These are phyloP conservation scores for Claviceps maximensis DNA, from an alignment of 2,329 filamentous ascomycete species.

Conservation along the genomic window DNA sequence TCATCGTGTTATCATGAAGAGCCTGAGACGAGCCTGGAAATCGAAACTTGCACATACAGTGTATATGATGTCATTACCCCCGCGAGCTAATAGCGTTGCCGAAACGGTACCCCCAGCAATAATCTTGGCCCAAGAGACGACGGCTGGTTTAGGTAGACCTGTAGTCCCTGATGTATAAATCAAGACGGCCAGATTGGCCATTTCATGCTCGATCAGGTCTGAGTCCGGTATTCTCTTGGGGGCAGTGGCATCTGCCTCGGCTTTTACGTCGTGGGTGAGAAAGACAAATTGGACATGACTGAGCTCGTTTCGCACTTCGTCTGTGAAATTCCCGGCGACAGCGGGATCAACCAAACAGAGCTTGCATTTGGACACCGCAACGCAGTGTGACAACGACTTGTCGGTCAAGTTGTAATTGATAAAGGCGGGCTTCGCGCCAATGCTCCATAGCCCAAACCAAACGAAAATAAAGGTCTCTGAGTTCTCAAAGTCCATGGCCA, in stretches of 20 bases:
- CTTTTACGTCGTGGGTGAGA: conserved; percentile 44
- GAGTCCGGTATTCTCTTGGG: conserved; percentile 46
- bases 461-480: conserved; percentile 65
- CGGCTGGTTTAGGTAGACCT: conserved; percentile 67
- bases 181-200: conserved; percentile 51
- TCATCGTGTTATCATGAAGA: not conserved
- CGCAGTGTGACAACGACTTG: conserved; percentile 59
- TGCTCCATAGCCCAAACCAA: conserved; percentile 65
- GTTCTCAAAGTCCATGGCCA: conserved; percentile 73
- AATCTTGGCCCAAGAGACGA: conserved; percentile 60
- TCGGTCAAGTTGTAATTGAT: conserved; percentile 77
- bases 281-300: conserved; percentile 43
- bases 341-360: conserved; percentile 57
- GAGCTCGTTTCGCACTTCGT: conserved; percentile 41
- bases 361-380: conserved; percentile 52
- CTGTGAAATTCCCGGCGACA: conserved; percentile 40
- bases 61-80: conserved; percentile 55
- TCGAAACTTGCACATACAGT: conserved; percentile 37
- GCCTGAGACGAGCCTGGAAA: not conserved
- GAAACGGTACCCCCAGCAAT: conserved; percentile 29
- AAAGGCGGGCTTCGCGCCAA: conserved; percentile 72
- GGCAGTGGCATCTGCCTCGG: conserved; percentile 36
- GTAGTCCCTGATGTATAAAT: conserved; percentile 84
- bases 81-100: conserved; percentile 40
- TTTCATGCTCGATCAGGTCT: conserved; percentile 34